Base-by-base conservation (phyloP, 371 early-diverging fungal species). In the Mucor sp. region DNA sequence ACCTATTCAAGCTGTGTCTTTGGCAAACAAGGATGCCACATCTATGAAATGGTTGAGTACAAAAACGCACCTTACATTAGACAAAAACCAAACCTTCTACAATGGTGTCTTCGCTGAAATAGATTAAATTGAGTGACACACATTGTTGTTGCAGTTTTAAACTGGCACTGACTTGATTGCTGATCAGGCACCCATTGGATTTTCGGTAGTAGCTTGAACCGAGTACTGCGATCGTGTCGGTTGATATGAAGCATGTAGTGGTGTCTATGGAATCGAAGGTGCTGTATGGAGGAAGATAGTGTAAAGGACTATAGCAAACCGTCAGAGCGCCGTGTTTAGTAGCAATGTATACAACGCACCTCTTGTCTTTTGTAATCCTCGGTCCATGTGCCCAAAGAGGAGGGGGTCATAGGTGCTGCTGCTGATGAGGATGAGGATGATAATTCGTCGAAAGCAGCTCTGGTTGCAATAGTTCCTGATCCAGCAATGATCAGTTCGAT, bases 1-100 rank as follows among this genome's bases (percentile, higher is more conserved):
- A 41, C 6, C 68, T 50, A 68, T 74, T 74, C 28, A 67, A 58
- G 21, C 74, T 71, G 43, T 74, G 74, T 30, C 63, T 53, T 23
- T 74, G 71, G 39, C 74, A 74, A 12, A 74, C 39, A 33, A 74
- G 33, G 5, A 37, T 41, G 21, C 74, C 74, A 50, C 74, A 74
- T 33, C 66, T 71, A 60, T n/a, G 55, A 15, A 33, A n/a, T 32
- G 15, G 50, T 0, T 39, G 17, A 27, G 19, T 39, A n/a, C n/a
- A 21, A 21, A 53, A 37, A 37, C 43, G 4, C 33, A 37, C 17
- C n/a, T 19, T 60, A 32, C 5, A 21, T n/a, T 27, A 5, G 9
- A 27, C 19, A 25, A 50, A 44, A 32, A 8, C 32, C 55, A 32
- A 68, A 72, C 72, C 67, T 70, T 65, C 74, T 61, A 35, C 74